Percentiles rank a stretch among this genome's conserved stretches.
phyloP scores from a whole-genome alignment of 345 rosid genomes.

The Clarkia xantiana region DNA sequence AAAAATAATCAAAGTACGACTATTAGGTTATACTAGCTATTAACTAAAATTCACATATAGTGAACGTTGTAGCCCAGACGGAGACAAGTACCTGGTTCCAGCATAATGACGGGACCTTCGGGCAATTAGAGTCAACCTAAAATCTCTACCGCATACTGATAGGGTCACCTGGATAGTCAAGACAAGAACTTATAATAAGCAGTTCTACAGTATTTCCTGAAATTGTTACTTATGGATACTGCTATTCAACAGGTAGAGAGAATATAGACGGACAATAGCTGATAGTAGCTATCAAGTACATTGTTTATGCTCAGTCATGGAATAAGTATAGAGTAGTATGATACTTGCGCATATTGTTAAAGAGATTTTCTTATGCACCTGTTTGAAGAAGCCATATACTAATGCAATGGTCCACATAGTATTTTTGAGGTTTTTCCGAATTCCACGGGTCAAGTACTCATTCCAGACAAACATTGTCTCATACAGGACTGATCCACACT shows the following conservation, averaged over 20 bases:
- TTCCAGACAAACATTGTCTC: conserved; percentile 97
- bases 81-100: conserved; percentile 66
- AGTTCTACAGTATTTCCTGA: no score
- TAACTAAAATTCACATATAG: no score
- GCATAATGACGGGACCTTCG: conserved; percentile 95
- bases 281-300: no score
- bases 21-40: no score
- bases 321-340: no score
- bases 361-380: conserved; percentile 28
- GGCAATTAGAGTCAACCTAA: conserved; percentile 66
- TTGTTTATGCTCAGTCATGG: no score
- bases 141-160: conserved; percentile 46
- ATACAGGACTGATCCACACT: conserved; percentile 37
- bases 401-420: conserved; percentile 88
- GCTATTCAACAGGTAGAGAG: no score
- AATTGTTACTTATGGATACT: no score
- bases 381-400: conserved; percentile 90
- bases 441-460: conserved; percentile 70
- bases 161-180: conserved; percentile 40
- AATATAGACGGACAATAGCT: no score
- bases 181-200: conserved; percentile 7
- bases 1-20: no score
- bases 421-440: conserved; percentile 52
- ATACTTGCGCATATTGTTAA: no score
- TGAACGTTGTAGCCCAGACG: background rate